Evolutionary conservation across 208 protist genomes (phyloP), one percentile per base, ranked within the genome.

Genomic region (Trypanosoma grayi): DNA sequence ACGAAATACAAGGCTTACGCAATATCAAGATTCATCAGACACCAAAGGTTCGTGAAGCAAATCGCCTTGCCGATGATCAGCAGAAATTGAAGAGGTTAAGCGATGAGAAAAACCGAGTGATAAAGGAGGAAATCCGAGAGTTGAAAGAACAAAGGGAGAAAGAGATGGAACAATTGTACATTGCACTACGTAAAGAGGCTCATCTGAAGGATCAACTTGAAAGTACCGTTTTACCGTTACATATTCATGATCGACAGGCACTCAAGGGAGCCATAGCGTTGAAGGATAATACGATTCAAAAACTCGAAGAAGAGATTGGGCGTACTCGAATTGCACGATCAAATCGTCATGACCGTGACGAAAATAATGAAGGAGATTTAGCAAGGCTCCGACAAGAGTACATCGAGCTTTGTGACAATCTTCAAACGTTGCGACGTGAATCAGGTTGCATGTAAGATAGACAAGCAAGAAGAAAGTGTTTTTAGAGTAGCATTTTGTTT

Each of bases 11-110:
- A 8, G 73, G 85, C 37, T 70, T 95, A n/a, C 73, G 73, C 2
- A 90, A 85, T 53, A 77, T 95, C 60, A 70, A 87, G n/a, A 79
- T 60, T 10, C 87, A 95, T 60, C 89, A 95, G 55, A 60, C 67
- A 50, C 73, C 70, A 40, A 83, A 88, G 16, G 85, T 95, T 22
- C 60, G 66, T 13, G 75, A 83, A 30, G 85, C 75, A 44, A 85
- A 83, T 6, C 66, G 69, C 31, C 58, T 66, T 28, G 61, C 79
- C 20, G 77, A 79, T 47, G 58, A 66, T 20, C 79, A 84, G 33
- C 68, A 82, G 46, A 70, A 79, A 37, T 43, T 90, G 56, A 79
- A 79, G n/a, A 61, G 69, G 9, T 68, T 75, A 46, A 90, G 87
- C 63, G 75, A 87, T 31, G 79, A 86, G 55, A 64, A 83, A 27